Percentiles rank a stretch among this genome's conserved stretches.
Conservation (phyloP, 176 grass and related monocot genomes). For the Triticum turgidum region DNA sequence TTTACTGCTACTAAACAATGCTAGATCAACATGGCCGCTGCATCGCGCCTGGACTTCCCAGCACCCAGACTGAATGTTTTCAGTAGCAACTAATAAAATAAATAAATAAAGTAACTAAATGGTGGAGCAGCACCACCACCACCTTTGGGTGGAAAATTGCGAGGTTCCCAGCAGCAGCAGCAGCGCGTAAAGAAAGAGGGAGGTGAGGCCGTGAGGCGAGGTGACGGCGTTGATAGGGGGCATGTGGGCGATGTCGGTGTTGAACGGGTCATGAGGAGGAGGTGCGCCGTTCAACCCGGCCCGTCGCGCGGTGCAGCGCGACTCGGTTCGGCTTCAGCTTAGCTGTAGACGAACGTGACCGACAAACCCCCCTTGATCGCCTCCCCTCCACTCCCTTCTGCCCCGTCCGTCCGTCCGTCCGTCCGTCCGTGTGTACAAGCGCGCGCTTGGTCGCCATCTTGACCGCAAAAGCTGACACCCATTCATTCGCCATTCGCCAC, state of each 20-base stretch:
- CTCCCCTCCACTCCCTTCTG: neutral
- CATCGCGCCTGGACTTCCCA: neutral
- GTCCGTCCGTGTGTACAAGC: neutral
- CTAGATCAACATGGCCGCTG: neutral
- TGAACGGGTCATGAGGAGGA: neutral
- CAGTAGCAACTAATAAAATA: neutral
- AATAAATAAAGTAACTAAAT: neutral
- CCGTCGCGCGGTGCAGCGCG: neutral
- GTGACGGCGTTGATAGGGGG: neutral
- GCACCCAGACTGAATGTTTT: neutral
- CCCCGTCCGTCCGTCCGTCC: neutral
- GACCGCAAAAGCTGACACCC: neutral
- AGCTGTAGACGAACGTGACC: neutral
- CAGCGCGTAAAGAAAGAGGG: neutral
- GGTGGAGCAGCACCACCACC: neutral
- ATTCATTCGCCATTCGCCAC: neutral
- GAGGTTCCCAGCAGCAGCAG: neutral
- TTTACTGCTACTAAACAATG: neutral
- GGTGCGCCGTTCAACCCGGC: neutral
- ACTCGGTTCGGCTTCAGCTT: neutral
- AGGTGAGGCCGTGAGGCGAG: no score
- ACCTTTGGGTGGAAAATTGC: neutral
- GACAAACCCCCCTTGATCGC: neutral
- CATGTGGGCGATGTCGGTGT: slow-evolving; percentile 2
- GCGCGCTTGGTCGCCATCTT: slow-evolving; percentile 7